Percentiles rank a stretch among this genome's conserved stretches.
These are phyloP conservation scores for Larix kaempferi DNA, from an alignment of 75 land plant species.

Conservation along the genomic window DNA sequence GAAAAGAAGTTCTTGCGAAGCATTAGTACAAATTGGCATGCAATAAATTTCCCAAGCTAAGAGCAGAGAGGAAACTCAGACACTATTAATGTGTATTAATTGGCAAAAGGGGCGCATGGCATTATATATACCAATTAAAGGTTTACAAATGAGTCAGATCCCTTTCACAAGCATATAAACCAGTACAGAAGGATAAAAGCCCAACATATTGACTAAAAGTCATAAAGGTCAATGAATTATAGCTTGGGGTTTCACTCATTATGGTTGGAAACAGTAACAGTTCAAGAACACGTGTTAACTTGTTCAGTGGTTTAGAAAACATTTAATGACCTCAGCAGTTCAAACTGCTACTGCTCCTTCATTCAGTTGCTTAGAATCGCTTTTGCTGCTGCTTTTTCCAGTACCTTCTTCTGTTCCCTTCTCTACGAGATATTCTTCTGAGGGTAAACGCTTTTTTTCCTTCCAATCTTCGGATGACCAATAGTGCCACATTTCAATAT, in stretches of 20 bases:
- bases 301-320: too few species aligned
- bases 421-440: constrained; percentile 52
- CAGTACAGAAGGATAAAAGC: neutral
- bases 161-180: neutral
- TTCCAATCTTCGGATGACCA: constrained; percentile 64
- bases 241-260: too few species aligned
- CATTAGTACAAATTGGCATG: neutral
- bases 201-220: neutral
- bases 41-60: neutral
- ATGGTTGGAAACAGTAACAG: too few species aligned
- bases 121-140: neutral
- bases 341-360: constrained; percentile 4
- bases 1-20: neutral
- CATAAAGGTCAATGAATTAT: too few species aligned
- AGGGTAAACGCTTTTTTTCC: constrained; percentile 57
- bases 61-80: neutral
- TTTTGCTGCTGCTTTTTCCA: neutral
- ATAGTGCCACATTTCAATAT: constrained; percentile 50
- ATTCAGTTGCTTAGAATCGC: neutral
- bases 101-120: neutral
- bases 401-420: constrained; percentile 23
- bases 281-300: too few species aligned
- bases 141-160: neutral
- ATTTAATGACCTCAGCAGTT: neutral
- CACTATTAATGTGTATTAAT: neutral